A percentile compares a stretch with the other conserved stretches of the same genome.
Conservation (phyloP, 495 filamentous ascomycete species). For the Aspergillus incahuasiensis region DNA sequence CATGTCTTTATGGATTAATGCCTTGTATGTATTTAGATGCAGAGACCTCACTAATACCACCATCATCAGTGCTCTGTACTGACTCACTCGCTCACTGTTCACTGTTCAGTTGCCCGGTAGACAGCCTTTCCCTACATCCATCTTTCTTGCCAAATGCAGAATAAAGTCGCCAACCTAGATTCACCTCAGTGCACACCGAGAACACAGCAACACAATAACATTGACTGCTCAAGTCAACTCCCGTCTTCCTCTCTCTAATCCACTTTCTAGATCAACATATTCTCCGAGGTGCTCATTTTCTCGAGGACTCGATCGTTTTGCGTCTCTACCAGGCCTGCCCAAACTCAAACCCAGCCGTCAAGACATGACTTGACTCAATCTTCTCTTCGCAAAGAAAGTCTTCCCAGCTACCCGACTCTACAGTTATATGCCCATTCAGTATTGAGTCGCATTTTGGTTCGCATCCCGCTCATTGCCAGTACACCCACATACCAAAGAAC, state of each 20-base stretch:
- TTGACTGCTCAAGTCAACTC: not conserved
- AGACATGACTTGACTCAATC: not conserved
- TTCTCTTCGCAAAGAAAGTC: not conserved
- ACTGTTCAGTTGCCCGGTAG: not conserved
- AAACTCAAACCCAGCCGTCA: not conserved
- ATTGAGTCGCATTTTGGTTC: no score
- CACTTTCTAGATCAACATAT: not conserved
- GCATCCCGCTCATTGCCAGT: no score
- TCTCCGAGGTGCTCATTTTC: not conserved
- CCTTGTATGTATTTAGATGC: slow-evolving; percentile 1
- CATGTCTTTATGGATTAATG: slow-evolving; percentile 1
- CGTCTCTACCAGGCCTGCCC: not conserved
- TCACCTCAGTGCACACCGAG: not conserved
- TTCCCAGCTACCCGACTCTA: not conserved
- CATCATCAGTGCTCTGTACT: not conserved
- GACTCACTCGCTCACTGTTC: not conserved
- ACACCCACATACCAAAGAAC: no score
- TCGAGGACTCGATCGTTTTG: no score
- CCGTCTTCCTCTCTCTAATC: not conserved
- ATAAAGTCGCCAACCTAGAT: not conserved
- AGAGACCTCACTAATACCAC: not conserved
- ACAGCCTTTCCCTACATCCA: not conserved
- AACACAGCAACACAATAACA: not conserved
- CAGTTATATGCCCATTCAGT: no score
- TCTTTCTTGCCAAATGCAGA: not conserved